These are phyloP conservation scores for Ceratocystiopsis brevicomis DNA, from an alignment of 2,329 filamentous ascomycete genomes.

Conservation along the genomic window DNA sequence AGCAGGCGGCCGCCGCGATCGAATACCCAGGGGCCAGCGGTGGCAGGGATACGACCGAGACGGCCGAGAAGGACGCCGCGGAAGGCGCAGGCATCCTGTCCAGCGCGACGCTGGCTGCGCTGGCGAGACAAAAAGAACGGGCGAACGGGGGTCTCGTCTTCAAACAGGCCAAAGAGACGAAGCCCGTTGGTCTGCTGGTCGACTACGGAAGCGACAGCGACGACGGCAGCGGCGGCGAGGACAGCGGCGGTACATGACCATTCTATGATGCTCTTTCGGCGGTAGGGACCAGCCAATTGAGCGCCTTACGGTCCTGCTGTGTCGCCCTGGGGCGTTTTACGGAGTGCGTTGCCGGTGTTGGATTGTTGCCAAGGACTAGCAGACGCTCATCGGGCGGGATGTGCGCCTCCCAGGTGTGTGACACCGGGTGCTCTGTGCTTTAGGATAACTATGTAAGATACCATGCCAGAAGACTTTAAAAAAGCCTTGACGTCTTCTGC, in stretches of 20 bases:
- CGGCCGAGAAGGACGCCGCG: too few relatives aligned
- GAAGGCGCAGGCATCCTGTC: slow-evolving; percentile 46
- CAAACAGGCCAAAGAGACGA: slow-evolving; percentile 32
- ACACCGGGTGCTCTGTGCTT: too few relatives aligned
- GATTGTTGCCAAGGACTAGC: too few relatives aligned
- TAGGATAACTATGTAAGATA: too few relatives aligned
- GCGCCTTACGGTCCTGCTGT: too few relatives aligned
- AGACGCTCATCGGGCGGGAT: too few relatives aligned
- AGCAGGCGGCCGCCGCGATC: slow-evolving; percentile 18
- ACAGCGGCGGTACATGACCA: slow-evolving; percentile 1
- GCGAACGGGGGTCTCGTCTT: slow-evolving; percentile 31
- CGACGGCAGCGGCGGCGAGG: slow-evolving; percentile 3
- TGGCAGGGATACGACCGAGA: background rate
- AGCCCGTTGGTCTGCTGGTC: slow-evolving; percentile 53
- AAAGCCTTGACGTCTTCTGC: too few relatives aligned
- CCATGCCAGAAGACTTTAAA: too few relatives aligned
- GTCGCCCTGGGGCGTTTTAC: too few relatives aligned
- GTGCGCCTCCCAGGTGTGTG: too few relatives aligned
- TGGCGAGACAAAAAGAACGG: slow-evolving; percentile 30
- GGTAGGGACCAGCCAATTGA: background rate
- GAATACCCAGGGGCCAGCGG: slow-evolving; percentile 27
- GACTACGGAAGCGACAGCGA: slow-evolving; percentile 64
- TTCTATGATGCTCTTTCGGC: background rate
- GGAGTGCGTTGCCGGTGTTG: too few relatives aligned
- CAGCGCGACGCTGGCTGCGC: slow-evolving; percentile 58